Conservation (phyloP, 2,329 filamentous ascomycete genomes). For the Talaromyces sp. region DNA sequence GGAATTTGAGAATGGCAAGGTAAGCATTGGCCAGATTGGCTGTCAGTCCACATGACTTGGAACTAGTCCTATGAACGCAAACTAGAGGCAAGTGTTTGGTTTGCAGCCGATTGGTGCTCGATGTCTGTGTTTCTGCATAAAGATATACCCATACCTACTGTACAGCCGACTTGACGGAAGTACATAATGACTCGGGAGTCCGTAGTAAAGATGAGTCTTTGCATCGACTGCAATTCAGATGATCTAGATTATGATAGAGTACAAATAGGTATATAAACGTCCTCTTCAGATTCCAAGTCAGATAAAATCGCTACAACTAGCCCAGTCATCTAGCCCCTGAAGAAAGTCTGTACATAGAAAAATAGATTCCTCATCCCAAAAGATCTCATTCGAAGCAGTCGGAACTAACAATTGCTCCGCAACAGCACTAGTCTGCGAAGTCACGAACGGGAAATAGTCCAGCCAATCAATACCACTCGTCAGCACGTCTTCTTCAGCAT, state of each 20-base stretch:
- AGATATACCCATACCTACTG: too few relatives aligned
- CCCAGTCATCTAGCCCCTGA: neutral
- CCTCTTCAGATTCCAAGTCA: neutral
- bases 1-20: neutral
- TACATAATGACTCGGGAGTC: neutral
- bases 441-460: neutral
- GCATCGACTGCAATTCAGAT: neutral
- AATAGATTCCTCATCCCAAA: neutral
- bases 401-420: neutral
- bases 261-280: neutral
- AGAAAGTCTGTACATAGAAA: neutral
- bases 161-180: too few relatives aligned
- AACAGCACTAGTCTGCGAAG: neutral
- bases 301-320: neutral
- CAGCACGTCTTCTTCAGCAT: neutral
- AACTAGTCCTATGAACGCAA: neutral
- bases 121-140: neutral
- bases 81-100: neutral
- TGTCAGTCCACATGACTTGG: neutral
- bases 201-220: neutral
- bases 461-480: neutral
- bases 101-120: neutral
- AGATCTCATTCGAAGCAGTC: neutral
- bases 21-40: neutral
- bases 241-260: neutral